These are phyloP conservation scores for Lolium perenne DNA, from an alignment of 176 grass and related monocot species.

Conservation along the genomic window DNA sequence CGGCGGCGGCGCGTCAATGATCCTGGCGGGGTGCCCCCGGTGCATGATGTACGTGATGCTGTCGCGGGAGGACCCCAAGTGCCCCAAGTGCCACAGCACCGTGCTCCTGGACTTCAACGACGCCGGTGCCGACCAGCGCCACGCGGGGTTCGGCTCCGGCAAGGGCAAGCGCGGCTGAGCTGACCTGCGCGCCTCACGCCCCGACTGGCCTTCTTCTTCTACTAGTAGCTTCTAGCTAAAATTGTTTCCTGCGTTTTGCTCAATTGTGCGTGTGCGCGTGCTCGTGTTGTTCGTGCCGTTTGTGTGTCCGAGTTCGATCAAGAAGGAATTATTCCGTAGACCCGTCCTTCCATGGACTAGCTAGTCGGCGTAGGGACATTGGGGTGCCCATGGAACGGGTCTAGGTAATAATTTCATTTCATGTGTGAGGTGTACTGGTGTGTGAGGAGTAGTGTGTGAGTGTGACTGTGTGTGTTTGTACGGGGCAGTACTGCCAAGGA, in stretches of 20 bases:
- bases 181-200: neutral
- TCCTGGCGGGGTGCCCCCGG: slow-evolving; percentile 85
- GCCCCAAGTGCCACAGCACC: slow-evolving; percentile 92
- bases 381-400: slow-evolving; percentile 68
- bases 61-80: slow-evolving; percentile 87
- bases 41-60: slow-evolving; percentile 99
- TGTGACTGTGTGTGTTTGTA: slow-evolving; percentile 10
- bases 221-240: neutral
- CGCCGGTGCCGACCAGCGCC: slow-evolving; percentile 21
- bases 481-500: slow-evolving; percentile 39
- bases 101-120: slow-evolving; percentile 91
- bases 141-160: slow-evolving; percentile 18
- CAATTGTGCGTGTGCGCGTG: neutral
- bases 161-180: slow-evolving; percentile 54
- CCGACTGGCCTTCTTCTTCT: neutral
- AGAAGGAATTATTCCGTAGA: slow-evolving; percentile 68
- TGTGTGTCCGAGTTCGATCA: slow-evolving; percentile 38
- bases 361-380: neutral
- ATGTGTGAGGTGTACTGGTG: neutral
- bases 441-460: neutral
- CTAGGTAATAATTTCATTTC: slow-evolving; percentile 69
- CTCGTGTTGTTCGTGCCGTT: neutral
- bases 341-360: slow-evolving; percentile 59
- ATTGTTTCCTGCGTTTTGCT: neutral
- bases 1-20: slow-evolving; percentile 56